Base-by-base conservation (phyloP, 208 protist genomes). In the Crithidia bombi region DNA sequence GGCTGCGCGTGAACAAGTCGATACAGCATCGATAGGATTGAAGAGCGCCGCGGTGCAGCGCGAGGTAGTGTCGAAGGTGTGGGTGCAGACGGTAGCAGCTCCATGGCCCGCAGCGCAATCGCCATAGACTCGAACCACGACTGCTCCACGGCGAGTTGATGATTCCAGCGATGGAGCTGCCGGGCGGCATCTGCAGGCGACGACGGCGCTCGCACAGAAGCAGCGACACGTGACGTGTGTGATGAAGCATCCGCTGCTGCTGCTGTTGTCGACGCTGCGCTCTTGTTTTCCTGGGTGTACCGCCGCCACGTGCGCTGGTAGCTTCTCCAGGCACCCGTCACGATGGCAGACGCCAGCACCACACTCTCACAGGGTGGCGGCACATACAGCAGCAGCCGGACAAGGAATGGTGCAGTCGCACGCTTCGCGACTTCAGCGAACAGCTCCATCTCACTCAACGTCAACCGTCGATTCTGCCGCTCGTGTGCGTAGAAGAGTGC, bases 371-470 rank as follows among this genome's bases (percentile, higher is more conserved):
- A 70, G 36, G 71, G 71, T 33, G 71, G 63, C 19, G 71, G 65
- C 23, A 67, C 50, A 69, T 78, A 77, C 15, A 25, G 14, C 15
- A 92, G 43, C 39, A 87, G 56, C 12, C 67, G 69, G 14, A 64
- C 67, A 1, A 79, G 63, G 57, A 89, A 89, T 5, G 32, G 11
- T 14, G 85, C 39, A 5, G 87, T 79, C 2, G 75, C 81, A 2
- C 69, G 62, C 62, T 63, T 62, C 21, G 86, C 74, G 0, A 70
- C 65, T 56, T 81, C 82, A 4, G 76, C 70, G 69, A 92, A 92
- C 71, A 69, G 65, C 41, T 83, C 81, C 32, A 82, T 47, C 47
- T 92, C 87, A 10, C 36, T 26, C 36, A 78, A 30, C 19, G 44
- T 69, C 28, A 92, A 66, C 26, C 56, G 69, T 5, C 68, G 52